Evolutionary conservation across 495 filamentous ascomycete species (phyloP).

Genomic region (Terfezia claveryi): DNA sequence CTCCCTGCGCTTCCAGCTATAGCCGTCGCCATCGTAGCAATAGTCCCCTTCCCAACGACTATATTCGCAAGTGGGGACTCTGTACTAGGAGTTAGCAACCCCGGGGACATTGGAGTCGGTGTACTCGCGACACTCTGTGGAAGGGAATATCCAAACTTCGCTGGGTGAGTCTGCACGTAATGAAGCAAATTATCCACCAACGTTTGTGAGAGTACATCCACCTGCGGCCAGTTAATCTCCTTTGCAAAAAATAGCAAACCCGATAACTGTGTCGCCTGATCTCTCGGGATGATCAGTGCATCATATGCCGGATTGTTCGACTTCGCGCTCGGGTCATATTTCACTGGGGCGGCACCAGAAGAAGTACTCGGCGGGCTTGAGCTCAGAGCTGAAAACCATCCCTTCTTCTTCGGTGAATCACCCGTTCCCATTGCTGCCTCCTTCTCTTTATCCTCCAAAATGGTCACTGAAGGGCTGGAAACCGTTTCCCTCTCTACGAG

Average conservation of each 20-base stretch:
- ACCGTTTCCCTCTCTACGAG: conserved; percentile 21
- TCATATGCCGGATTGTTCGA: conserved; percentile 1
- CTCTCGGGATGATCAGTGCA: conserved; percentile 11
- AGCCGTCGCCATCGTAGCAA: conserved; percentile 14
- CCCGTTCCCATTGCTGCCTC: background rate
- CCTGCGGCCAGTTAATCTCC: conserved; percentile 32
- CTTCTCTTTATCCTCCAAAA: conserved; percentile 17
- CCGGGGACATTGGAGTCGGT: conserved; percentile 23
- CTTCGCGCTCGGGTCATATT: conserved; percentile 24
- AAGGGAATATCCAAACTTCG: conserved; percentile 11
- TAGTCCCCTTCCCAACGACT: conserved; percentile 22
- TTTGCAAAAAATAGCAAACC: conserved; percentile 37
- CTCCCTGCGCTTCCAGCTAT: background rate
- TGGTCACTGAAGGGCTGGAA: conserved; percentile 10
- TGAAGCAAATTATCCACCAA: background rate
- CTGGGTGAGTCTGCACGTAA: conserved; percentile 2
- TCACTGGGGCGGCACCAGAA: background rate
- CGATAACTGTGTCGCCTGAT: conserved; percentile 26
- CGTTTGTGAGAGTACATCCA: conserved; percentile 7
- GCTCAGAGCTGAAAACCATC: conserved; percentile 18
- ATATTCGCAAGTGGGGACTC: conserved; percentile 13
- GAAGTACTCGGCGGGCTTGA: conserved; percentile 11
- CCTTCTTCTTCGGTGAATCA: conserved; percentile 7
- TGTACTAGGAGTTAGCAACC: conserved; percentile 19
- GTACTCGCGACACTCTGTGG: conserved; percentile 19